Percentiles rank a stretch among this genome's conserved stretches.
Evolutionary conservation across 352 stramenopile species (phyloP).

Genomic region (Phytopythium helicoides): DNA sequence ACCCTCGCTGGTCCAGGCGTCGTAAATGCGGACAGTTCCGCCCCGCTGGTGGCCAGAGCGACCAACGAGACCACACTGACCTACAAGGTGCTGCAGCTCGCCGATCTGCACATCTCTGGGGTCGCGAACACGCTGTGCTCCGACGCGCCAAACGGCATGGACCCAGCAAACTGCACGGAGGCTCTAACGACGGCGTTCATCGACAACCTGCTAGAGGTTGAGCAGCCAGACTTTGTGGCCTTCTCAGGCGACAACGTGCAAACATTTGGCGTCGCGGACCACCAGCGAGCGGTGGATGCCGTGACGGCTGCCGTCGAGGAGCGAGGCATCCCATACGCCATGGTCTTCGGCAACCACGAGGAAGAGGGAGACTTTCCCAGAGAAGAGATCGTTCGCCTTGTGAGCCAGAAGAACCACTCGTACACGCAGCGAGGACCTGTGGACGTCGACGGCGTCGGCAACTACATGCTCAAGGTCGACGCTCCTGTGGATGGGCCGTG

Average conservation of each 20-base stretch:
- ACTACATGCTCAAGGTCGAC: slow-evolving; percentile 57
- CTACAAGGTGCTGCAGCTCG: slow-evolving; percentile 71
- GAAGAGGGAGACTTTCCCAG: slow-evolving; percentile 39
- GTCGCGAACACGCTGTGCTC: slow-evolving; percentile 28
- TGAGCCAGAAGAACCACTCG: slow-evolving; percentile 29
- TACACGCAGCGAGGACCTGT: slow-evolving; percentile 47
- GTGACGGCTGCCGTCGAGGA: slow-evolving; percentile 33
- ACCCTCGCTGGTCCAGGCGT: too few relatives aligned
- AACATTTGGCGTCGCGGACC: slow-evolving; percentile 11
- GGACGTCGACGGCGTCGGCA: slow-evolving; percentile 52
- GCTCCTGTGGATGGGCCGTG: slow-evolving; percentile 36
- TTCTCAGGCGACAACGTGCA: slow-evolving; percentile 66
- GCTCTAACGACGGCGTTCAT: slow-evolving; percentile 50
- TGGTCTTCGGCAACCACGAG: slow-evolving; percentile 72
- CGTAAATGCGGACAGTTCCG: too few relatives aligned
- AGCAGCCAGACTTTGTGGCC: slow-evolving; percentile 65
- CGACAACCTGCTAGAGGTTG: slow-evolving; percentile 48
- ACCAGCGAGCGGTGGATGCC: slow-evolving; percentile 36
- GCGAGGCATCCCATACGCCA: slow-evolving; percentile 46
- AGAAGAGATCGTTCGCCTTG: slow-evolving; percentile 36
- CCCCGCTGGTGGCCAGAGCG: too few relatives aligned
- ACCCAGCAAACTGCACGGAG: slow-evolving; percentile 33
- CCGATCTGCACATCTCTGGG: slow-evolving; percentile 62
- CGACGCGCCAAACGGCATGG: slow-evolving; percentile 23
- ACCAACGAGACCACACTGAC: too few relatives aligned